phyloP scores from a whole-genome alignment of 352 stramenopile species.

The Phytophthora rubi region DNA sequence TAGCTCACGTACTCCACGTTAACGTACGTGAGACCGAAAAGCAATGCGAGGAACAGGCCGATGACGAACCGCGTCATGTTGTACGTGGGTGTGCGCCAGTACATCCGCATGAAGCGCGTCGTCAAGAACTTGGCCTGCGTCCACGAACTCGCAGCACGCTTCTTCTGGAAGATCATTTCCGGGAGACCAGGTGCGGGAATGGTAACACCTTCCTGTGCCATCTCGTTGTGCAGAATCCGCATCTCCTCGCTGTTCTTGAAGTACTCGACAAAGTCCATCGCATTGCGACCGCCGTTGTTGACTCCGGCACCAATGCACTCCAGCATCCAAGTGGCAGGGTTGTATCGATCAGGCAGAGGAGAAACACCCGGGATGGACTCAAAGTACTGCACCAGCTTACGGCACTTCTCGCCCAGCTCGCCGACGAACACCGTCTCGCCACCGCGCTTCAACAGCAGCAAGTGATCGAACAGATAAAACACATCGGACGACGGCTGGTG shows the following conservation, averaged over 20 bases:
- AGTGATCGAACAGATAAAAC: constrained; percentile 84
- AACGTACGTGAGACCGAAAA: background rate
- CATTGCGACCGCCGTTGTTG: constrained; percentile 3
- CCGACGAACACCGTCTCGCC: constrained; percentile 48
- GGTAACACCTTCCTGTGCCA: constrained; percentile 45
- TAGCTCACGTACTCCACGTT: background rate
- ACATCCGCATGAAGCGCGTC: constrained; percentile 64
- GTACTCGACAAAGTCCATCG: constrained; percentile 44
- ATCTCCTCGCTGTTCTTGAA: constrained; percentile 39
- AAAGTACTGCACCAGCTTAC: constrained; percentile 36
- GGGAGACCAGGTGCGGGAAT: constrained; percentile 35
- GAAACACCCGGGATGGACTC: constrained; percentile 29
- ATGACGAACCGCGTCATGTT: constrained; percentile 1
- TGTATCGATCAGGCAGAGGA: constrained; percentile 22
- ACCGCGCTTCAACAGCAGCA: constrained; percentile 72
- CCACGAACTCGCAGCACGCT: constrained; percentile 40
- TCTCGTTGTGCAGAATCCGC: constrained; percentile 23
- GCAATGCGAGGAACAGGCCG: background rate
- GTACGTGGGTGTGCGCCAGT: constrained; percentile 90
- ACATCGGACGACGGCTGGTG: constrained; percentile 91
- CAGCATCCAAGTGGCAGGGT: constrained; percentile 71
- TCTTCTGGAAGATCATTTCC: constrained; percentile 44
- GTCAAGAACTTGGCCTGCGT: constrained; percentile 46
- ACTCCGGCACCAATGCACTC: constrained; percentile 52
- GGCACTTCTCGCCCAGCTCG: constrained; percentile 37